Percentiles rank a stretch among this genome's conserved stretches.
phyloP scores from a whole-genome alignment of 768 basidiomycete genomes.

The Mycena metata region DNA sequence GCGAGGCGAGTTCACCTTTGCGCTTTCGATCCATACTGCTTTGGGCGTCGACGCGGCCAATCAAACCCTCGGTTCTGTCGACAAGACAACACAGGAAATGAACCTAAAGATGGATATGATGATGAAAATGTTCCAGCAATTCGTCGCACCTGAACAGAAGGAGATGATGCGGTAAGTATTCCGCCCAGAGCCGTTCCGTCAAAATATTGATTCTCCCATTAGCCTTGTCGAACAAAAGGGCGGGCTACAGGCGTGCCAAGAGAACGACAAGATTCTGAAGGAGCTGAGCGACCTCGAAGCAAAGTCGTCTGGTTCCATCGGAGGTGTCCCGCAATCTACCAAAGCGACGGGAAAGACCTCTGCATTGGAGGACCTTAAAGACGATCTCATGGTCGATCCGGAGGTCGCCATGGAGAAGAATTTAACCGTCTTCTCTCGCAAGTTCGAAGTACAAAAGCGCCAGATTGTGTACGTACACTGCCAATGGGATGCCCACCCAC shows the following conservation, averaged over 20 bases:
- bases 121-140: conserved; percentile 42
- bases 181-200: neutral
- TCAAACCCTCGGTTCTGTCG: conserved; percentile 26
- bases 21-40: conserved; percentile 47
- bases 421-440: conserved; percentile 48
- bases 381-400: conserved; percentile 44
- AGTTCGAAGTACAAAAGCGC: conserved; percentile 50
- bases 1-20: conserved; percentile 46
- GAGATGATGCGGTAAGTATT: conserved; percentile 40
- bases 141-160: conserved; percentile 42
- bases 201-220: neutral
- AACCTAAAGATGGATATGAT: conserved; percentile 42
- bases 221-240: conserved; percentile 44
- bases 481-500: neutral
- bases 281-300: conserved; percentile 39
- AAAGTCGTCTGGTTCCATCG: neutral
- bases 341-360: conserved; percentile 11
- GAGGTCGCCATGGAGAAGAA: conserved; percentile 47
- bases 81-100: conserved; percentile 33
- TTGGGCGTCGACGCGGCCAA: conserved; percentile 37
- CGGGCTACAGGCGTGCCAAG: conserved; percentile 42
- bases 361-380: conserved; percentile 38
- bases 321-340: neutral
- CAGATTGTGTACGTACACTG: conserved; percentile 40
- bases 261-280: conserved; percentile 43